Evolutionary conservation across 306 rosid species (phyloP).

Genomic region (Chamaecrista fasciculata): DNA sequence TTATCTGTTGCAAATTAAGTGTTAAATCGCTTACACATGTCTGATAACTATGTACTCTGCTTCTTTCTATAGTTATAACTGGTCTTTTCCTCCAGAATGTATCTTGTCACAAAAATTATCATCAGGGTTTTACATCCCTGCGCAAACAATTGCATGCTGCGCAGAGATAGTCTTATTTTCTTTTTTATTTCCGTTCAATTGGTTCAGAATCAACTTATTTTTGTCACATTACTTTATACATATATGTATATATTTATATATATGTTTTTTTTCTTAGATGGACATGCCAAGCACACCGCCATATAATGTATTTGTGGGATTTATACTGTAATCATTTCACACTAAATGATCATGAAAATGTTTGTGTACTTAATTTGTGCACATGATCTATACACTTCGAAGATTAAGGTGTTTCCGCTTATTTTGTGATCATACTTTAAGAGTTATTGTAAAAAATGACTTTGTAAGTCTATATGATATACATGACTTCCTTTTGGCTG

Average conservation of each 20-base stretch:
- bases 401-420: not conserved
- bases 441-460: slow-evolving; percentile 6
- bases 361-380: not conserved
- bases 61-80: not conserved
- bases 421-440: not conserved
- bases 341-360: not conserved
- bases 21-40: not conserved
- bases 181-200: not conserved
- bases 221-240: too few relatives aligned
- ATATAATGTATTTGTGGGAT: not conserved
- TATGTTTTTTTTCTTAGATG: not conserved
- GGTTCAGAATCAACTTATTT: not conserved
- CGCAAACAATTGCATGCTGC: not conserved
- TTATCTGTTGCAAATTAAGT: not conserved
- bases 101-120: slow-evolving; percentile 7
- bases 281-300: not conserved
- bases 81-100: not conserved
- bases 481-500: not conserved
- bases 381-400: not conserved
- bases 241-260: too few relatives aligned
- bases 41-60: not conserved
- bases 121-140: not conserved
- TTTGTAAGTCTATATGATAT: not conserved
- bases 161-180: too few relatives aligned
- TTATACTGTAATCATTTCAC: not conserved